Base-by-base conservation (phyloP, 2,329 filamentous ascomycete species). In the Monilinia fructicola region DNA sequence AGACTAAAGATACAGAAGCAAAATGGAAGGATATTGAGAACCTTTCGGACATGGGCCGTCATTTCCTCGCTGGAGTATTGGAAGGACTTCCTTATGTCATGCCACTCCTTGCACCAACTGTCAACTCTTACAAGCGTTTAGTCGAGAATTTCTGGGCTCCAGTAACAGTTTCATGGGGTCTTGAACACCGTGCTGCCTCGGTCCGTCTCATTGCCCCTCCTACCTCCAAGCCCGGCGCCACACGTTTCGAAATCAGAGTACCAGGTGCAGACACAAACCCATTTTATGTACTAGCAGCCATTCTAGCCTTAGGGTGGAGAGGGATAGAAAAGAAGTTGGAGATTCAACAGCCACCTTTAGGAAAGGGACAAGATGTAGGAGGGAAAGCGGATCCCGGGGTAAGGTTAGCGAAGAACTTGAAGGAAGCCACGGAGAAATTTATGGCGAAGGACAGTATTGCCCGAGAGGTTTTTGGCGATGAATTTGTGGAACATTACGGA, bases 81-180 rank as follows among this genome's bases (percentile, higher is more conserved):
- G 89, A 92, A 31, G 95, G 94, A 18, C 84, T 99, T 4, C 92
- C 95, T 2, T 92, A 97, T 75, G 87, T 98, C 72, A 99, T 99
- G 95, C 95, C 95, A 0, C 83, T 98, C 67, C 83, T 99, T 16
- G 95, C 94, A 0, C 95, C 95, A 0, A 99, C 92, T 0, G 86
- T 99, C 75, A 99, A 99, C 83, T 96, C 92, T 69, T 99, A 99
- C 83, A 99, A 99, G 81, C 89, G 95, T 4, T 85, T 99, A 0
- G 95, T 99, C 2, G 95, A 99, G 81, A 98, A 98, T 80, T 98
- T 97, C 80, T 99, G 95, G 95, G 95, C 95, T 0, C 95, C 95
- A 0, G 95, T 99, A 7, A 97, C 94, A 0, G 95, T 98, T 0
- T 97, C 92, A 0, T 99, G 95, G 95, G 95, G 95, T 0, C 81